Evolutionary conservation across 2,329 filamentous ascomycete species (phyloP).

Genomic region (Aspergillus novofumigatus): DNA sequence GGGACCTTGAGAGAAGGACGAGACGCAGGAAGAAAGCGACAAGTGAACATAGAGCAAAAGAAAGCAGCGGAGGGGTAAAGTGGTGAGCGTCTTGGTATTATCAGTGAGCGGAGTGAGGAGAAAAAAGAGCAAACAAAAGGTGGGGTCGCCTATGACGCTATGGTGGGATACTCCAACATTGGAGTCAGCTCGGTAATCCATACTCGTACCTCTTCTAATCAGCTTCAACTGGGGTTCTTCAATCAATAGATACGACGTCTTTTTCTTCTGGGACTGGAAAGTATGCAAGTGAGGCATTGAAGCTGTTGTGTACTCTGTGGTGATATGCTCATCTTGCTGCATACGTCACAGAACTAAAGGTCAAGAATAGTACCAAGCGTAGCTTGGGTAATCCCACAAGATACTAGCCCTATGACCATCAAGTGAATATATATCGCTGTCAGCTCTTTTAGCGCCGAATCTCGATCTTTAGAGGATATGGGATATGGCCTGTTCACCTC

Average conservation of each 20-base stretch:
- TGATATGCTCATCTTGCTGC: no score
- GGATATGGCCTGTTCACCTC: no score
- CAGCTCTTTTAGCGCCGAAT: no score
- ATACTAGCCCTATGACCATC: no score
- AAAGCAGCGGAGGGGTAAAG: constrained; percentile 10
- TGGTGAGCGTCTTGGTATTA: constrained; percentile 2
- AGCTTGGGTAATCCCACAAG: no score
- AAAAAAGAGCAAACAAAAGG: constrained; percentile 8
- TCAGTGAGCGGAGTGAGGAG: constrained; percentile 11
- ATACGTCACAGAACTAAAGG: no score
- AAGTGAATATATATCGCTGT: no score
- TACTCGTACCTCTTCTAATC: neutral
- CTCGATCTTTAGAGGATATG: no score
- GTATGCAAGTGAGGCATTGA: neutral
- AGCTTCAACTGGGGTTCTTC: neutral
- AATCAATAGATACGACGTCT: neutral
- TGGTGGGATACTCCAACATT: neutral
- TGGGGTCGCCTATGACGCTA: constrained; percentile 18
- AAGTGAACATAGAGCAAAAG: constrained; percentile 20
- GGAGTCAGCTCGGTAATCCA: neutral
- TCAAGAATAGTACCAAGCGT: no score
- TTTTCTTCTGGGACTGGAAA: neutral
- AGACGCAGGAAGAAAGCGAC: constrained; percentile 11
- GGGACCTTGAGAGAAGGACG: constrained; percentile 22
- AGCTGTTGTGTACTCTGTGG: neutral